Conservation (phyloP, 2,329 filamentous ascomycete species). For the Trichophyton benhamiae region DNA sequence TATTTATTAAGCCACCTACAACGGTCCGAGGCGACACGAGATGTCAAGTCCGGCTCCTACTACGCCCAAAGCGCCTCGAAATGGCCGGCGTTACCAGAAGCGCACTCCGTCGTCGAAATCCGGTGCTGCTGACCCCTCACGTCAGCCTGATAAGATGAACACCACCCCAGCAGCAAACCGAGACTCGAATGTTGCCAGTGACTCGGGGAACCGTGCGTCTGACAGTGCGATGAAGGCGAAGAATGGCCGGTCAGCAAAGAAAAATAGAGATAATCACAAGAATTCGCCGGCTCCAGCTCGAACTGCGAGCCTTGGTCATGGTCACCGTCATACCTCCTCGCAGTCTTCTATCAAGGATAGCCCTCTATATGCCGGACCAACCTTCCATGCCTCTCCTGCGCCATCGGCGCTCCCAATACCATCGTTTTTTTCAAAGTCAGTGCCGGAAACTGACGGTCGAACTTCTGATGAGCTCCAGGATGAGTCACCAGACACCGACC, state of each 20-base stretch:
- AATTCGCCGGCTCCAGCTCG: not conserved
- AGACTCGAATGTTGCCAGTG: constrained; percentile 21
- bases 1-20: constrained; percentile 39
- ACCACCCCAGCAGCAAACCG: constrained; percentile 21
- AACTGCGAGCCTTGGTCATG: not conserved
- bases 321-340: constrained; percentile 25
- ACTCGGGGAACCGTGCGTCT: constrained; percentile 19
- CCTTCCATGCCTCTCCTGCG: constrained; percentile 88
- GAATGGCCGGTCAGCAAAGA: constrained; percentile 26
- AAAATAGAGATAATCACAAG: constrained; percentile 19
- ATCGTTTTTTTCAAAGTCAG: constrained; percentile 68
- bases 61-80: constrained; percentile 30
- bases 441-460: constrained; percentile 47
- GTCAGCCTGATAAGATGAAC: constrained; percentile 20
- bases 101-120: constrained; percentile 23
- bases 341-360: constrained; percentile 31
- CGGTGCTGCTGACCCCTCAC: constrained; percentile 13
- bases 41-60: constrained; percentile 37
- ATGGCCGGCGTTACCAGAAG: constrained; percentile 27
- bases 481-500: constrained; percentile 26
- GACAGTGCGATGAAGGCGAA: constrained; percentile 26
- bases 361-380: constrained; percentile 67
- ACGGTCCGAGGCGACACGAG: constrained; percentile 13
- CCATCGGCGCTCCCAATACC: constrained; percentile 82
- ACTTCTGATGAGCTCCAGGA: constrained; percentile 28